phyloP scores from a whole-genome alignment of 345 rosid genomes.

The Luvunga scandens region DNA sequence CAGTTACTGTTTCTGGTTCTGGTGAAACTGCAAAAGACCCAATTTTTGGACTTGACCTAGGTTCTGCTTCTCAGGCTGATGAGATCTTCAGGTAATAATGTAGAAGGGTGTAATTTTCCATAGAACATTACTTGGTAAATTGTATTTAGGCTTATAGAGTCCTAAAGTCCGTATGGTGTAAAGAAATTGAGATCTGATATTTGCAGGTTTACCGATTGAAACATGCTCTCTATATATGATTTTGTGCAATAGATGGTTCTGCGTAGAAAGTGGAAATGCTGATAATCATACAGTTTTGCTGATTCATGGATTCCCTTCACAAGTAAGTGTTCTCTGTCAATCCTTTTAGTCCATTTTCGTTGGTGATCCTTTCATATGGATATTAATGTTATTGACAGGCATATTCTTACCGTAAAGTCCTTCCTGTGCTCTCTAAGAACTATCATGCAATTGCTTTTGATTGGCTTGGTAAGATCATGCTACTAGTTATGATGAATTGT shows the following conservation, averaged over 20 bases:
- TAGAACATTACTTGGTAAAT: too few relatives aligned
- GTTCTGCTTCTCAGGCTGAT: constrained; percentile 69
- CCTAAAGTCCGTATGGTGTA: too few relatives aligned
- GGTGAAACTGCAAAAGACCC: constrained; percentile 84
- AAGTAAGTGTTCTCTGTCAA: constrained; percentile 38
- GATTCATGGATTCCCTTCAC: constrained; percentile 92
- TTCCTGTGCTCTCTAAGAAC: constrained; percentile 67
- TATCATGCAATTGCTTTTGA: constrained; percentile 82
- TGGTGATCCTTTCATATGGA: neutral
- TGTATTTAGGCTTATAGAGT: neutral
- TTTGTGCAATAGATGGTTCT: constrained; percentile 92
- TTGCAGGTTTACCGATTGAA: constrained; percentile 56
- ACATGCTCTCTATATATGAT: constrained; percentile 48
- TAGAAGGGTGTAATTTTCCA: too few relatives aligned
- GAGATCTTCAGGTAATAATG: constrained; percentile 68
- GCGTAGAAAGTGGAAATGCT: constrained; percentile 66
- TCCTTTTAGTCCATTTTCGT: neutral
- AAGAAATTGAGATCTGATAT: constrained; percentile 42
- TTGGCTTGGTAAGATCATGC: constrained; percentile 62
- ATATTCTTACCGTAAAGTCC: constrained; percentile 81
- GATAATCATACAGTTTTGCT: constrained; percentile 62
- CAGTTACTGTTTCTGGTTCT: constrained; percentile 66
- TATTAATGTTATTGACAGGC: constrained; percentile 44
- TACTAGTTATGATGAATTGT: neutral
- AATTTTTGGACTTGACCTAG: constrained; percentile 83